These are phyloP conservation scores for Goniomonas avonlea DNA, from an alignment of 78 protist species.

Conservation along the genomic window DNA sequence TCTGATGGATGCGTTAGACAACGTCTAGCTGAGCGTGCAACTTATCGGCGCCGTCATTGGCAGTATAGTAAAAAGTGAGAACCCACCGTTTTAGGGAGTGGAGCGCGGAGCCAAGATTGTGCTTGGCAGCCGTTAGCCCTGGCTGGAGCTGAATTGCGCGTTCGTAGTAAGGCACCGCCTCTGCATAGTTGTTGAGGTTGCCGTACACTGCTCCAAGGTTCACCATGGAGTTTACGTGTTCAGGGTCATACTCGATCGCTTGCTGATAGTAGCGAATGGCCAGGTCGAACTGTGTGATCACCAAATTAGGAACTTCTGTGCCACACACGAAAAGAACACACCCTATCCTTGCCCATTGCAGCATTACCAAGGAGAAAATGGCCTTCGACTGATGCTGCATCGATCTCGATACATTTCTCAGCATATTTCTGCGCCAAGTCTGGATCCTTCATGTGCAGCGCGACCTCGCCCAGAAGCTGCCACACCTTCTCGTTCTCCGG, in stretches of 20 bases:
- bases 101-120: conserved; percentile 1
- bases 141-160: background rate
- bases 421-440: background rate
- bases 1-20: too few species aligned
- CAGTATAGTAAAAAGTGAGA: too few species aligned
- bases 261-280: background rate
- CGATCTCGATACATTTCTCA: background rate
- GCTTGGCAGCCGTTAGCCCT: background rate
- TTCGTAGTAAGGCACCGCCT: background rate
- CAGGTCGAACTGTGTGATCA: too few species aligned
- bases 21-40: too few species aligned
- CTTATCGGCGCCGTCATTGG: too few species aligned
- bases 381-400: background rate
- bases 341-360: too few species aligned
- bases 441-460: background rate
- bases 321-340: too few species aligned
- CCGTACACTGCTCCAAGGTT: conserved; percentile 7
- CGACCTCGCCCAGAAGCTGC: background rate
- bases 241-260: background rate
- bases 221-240: conserved; percentile 7
- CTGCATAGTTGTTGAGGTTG: conserved; percentile 10
- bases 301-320: too few species aligned
- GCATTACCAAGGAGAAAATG: background rate
- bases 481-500: background rate
- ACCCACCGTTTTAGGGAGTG: background rate